These are phyloP conservation scores for Penicillium sp. DNA, from an alignment of 2,329 filamentous ascomycete genomes.

Conservation along the genomic window DNA sequence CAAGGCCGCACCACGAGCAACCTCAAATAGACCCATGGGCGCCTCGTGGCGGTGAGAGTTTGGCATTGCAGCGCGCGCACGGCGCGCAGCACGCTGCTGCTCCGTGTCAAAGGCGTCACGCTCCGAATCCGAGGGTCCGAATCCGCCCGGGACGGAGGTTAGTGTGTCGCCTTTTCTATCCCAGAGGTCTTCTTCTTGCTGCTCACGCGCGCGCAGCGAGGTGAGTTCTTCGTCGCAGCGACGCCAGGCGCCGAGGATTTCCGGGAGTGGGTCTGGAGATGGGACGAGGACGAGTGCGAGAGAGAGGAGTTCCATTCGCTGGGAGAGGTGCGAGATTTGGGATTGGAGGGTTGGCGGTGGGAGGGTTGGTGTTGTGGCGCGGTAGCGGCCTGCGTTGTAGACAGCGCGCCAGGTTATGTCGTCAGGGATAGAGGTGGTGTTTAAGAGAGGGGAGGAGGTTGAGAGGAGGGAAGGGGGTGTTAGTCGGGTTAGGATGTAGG, in stretches of 20 bases:
- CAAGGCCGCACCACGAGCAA: slow-evolving; percentile 51
- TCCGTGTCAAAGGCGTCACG: slow-evolving; percentile 48
- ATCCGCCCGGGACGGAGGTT: slow-evolving; percentile 44
- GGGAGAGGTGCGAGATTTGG: slow-evolving; percentile 57
- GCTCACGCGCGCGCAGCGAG: slow-evolving; percentile 54
- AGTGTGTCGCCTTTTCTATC: slow-evolving; percentile 55
- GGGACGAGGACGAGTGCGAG: slow-evolving; percentile 62
- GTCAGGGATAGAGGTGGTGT: slow-evolving; percentile 43
- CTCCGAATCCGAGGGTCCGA: slow-evolving; percentile 46
- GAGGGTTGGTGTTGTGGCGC: slow-evolving; percentile 33
- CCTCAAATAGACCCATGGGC: slow-evolving; percentile 54
- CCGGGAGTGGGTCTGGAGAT: slow-evolving; percentile 54
- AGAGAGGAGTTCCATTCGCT: slow-evolving; percentile 65
- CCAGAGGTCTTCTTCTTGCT: slow-evolving; percentile 57
- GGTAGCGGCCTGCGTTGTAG: slow-evolving; percentile 60
- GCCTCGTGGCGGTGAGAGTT: slow-evolving; percentile 44
- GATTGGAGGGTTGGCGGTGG: slow-evolving; percentile 34
- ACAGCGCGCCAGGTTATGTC: slow-evolving; percentile 66
- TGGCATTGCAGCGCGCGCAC: slow-evolving; percentile 28
- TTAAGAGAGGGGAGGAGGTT: slow-evolving; percentile 26
- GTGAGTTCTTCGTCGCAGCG: slow-evolving; percentile 62
- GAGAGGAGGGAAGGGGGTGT: slow-evolving; percentile 37
- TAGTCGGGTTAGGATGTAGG: slow-evolving; percentile 63
- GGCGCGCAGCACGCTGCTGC: slow-evolving; percentile 38
- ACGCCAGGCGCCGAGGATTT: slow-evolving; percentile 63